These are phyloP conservation scores for Stramenopiles sp. DNA, from an alignment of 352 stramenopile species.

Conservation along the genomic window DNA sequence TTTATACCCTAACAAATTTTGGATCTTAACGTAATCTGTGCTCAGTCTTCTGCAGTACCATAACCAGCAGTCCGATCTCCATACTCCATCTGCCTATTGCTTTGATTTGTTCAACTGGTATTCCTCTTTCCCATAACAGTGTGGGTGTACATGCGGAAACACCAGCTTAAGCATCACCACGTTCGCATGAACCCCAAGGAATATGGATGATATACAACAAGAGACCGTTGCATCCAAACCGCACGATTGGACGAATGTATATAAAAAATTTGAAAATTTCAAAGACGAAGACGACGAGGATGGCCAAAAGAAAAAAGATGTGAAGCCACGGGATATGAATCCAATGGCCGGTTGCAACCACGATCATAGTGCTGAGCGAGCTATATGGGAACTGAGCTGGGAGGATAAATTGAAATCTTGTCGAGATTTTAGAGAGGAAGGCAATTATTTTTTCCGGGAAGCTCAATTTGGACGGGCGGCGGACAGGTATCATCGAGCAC, in stretches of 20 bases:
- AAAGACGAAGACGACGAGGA: not conserved
- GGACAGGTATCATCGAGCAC: not conserved
- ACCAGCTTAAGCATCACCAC: no score
- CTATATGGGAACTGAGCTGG: constrained; percentile 4
- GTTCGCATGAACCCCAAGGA: no score
- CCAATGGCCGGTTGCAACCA: not conserved
- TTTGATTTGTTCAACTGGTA: no score
- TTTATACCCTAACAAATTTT: no score
- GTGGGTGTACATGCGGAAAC: no score
- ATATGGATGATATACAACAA: no score
- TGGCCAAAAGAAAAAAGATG: constrained; percentile 7
- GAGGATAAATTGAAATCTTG: not conserved
- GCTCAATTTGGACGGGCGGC: not conserved
- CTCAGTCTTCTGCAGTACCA: no score
- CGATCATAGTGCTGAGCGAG: constrained; percentile 4
- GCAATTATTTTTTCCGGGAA: constrained; percentile 12
- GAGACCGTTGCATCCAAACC: no score
- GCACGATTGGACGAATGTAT: constrained; percentile 3
- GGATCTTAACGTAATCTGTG: no score
- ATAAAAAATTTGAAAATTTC: constrained; percentile 12
- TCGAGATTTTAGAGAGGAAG: not conserved
- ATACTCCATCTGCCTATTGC: no score
- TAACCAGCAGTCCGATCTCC: no score
- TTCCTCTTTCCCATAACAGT: no score
- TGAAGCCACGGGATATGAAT: not conserved